Percentiles rank a stretch among this genome's conserved stretches.
Evolutionary conservation across 2,329 filamentous ascomycete genomes (phyloP).

Genomic region (Colletotrichum sp.): DNA sequence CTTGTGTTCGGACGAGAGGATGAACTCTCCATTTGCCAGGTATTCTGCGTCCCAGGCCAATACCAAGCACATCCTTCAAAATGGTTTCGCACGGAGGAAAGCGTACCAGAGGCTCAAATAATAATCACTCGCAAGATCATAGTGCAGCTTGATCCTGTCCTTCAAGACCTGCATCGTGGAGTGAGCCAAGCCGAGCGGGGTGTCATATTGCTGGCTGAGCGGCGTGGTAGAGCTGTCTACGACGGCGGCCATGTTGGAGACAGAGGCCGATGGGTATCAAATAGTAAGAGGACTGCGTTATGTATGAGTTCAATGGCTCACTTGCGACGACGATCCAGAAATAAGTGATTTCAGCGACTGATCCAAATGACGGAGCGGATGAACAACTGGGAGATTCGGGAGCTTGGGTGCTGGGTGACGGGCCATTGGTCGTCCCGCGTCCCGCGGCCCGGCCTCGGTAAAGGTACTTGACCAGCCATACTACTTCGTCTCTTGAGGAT

Average conservation of each 20-base stretch:
- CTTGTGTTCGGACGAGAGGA: not conserved
- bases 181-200: slow-evolving; percentile 48
- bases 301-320: not conserved
- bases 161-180: slow-evolving; percentile 56
- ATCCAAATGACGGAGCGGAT: not conserved
- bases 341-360: not conserved
- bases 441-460: not conserved
- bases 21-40: not conserved
- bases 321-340: not conserved
- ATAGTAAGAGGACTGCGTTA: not conserved
- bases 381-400: not conserved
- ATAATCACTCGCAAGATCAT: slow-evolving; percentile 66
- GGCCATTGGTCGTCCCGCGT: not conserved
- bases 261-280: not conserved
- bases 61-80: not conserved
- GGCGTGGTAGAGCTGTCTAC: slow-evolving; percentile 29
- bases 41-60: not conserved
- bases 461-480: not conserved
- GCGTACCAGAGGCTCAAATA: slow-evolving; percentile 64
- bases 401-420: not conserved
- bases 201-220: slow-evolving; percentile 51
- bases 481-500: not conserved
- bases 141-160: slow-evolving; percentile 64
- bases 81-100: not conserved
- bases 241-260: not conserved